These are phyloP conservation scores for Calocera viscosa DNA, from an alignment of 768 basidiomycete genomes.

Conservation along the genomic window DNA sequence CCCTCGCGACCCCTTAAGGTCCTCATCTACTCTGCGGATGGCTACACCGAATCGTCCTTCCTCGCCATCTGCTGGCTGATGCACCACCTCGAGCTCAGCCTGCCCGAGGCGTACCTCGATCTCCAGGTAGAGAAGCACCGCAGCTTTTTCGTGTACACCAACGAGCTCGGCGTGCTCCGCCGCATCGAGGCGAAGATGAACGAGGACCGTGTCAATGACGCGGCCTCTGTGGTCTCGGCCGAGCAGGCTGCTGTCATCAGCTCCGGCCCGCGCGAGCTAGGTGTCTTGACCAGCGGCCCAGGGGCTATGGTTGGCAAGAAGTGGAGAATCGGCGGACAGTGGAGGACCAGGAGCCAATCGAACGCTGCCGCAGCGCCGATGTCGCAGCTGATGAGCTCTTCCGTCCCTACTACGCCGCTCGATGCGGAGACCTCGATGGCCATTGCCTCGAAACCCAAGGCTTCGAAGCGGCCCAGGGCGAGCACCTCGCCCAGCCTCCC, in stretches of 20 bases:
- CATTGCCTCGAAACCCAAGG: neutral
- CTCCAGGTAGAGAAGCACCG: slow-evolving; percentile 63
- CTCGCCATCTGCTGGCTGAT: slow-evolving; percentile 80
- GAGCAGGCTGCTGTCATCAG: neutral
- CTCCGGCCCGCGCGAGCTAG: neutral
- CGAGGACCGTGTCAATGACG: slow-evolving; percentile 11
- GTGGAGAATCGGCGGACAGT: neutral
- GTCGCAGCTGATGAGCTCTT: neutral
- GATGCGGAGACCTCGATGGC: neutral
- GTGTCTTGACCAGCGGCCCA: neutral
- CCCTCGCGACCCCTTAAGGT: slow-evolving; percentile 31
- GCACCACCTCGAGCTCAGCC: slow-evolving; percentile 35
- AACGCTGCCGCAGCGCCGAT: neutral
- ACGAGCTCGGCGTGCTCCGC: slow-evolving; percentile 60
- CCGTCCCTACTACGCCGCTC: neutral
- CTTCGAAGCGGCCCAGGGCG: slow-evolving; percentile 44
- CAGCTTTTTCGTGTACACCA: slow-evolving; percentile 85
- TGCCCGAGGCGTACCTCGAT: slow-evolving; percentile 87
- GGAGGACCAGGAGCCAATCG: slow-evolving; percentile 7
- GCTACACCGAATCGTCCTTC: slow-evolving; percentile 86
- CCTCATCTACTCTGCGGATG: slow-evolving; percentile 71
- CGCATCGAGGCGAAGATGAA: slow-evolving; percentile 47
- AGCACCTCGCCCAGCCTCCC: slow-evolving; percentile 57
- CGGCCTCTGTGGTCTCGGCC: neutral
- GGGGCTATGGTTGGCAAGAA: neutral